Evolutionary conservation across 2,329 filamentous ascomycete genomes (phyloP), one percentile per base, ranked within the genome.

Genomic region (Stemphylium lycopersici): DNA sequence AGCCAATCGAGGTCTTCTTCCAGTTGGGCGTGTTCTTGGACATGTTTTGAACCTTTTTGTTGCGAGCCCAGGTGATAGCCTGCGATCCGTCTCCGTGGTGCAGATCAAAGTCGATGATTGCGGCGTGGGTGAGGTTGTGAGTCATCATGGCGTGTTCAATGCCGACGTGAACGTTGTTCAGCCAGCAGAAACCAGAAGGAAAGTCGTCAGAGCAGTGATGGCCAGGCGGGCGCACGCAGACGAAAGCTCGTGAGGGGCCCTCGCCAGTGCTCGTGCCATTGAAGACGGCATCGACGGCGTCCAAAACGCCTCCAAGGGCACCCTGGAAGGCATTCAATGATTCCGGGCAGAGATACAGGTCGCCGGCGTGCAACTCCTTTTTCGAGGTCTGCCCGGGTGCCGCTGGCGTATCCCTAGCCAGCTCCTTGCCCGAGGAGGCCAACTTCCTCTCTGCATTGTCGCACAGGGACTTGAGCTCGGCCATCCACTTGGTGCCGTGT

Each of bases 81-180:
- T 99, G 95, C 10, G 93, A 98, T n/a, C 95, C 95, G 50, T 77
- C 76, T 40, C 75, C 76, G 48, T 77, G 74, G 44, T 77, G 75
- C 34, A 78, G 56, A 50, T 77, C 76, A 51, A 77, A 77, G 48
- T 77, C 75, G 29, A 77, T 73, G 52, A 78, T 98, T 10, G 91
- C 95, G 0, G 93, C 93, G 73, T 99, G 95, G 0, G 93, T 98
- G 24, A 98, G 79, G 0, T 90, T 92, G 69, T 99, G 90, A 34
- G 84, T 84, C 58, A 93, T 85, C 16, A 91, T 88, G 10, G 88
- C 93, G 73, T 99, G 90, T 74, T 96, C 90, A 61, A 99, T 96
- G 0, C 93, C 95, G 18, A 99, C 91, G 70, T 98, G 93, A 0
- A 99, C 92, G 71, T 99, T 99, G 75, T 99, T 99, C 45, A 99